phyloP scores from a whole-genome alignment of 75 land plant genomes.

The Cryptomeria japonica region DNA sequence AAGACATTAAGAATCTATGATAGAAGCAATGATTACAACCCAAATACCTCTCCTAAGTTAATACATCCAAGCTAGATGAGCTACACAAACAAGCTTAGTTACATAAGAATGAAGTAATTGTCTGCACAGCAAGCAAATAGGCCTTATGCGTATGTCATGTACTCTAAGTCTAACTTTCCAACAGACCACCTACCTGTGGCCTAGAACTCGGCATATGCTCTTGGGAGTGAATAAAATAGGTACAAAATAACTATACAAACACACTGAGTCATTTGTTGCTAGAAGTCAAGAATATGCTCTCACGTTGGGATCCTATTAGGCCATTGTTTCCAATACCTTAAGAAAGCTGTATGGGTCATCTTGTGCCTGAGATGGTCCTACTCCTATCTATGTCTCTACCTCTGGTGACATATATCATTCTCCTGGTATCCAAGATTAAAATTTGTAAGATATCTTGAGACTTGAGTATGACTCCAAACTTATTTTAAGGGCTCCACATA shows the following conservation, averaged over 20 bases:
- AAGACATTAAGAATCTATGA: not conserved
- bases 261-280: not conserved
- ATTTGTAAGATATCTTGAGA: too few relatives aligned
- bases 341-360: not conserved
- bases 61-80: not conserved
- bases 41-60: not conserved
- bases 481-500: too few relatives aligned
- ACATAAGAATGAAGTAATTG: not conserved
- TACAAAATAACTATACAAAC: too few relatives aligned
- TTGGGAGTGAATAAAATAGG: too few relatives aligned
- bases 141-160: not conserved
- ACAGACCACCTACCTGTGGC: not conserved
- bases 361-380: not conserved
- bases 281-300: not conserved
- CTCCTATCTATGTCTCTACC: too few relatives aligned
- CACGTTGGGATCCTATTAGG: not conserved
- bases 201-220: not conserved
- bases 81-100: not conserved
- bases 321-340: not conserved
- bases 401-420: too few relatives aligned
- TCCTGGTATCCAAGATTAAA: too few relatives aligned
- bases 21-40: not conserved
- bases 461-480: too few relatives aligned
- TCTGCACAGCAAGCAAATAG: not conserved
- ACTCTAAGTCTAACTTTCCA: not conserved